Conservation (phyloP, 2,329 filamentous ascomycete genomes). For the Tolypocladium cylindrosporum region DNA sequence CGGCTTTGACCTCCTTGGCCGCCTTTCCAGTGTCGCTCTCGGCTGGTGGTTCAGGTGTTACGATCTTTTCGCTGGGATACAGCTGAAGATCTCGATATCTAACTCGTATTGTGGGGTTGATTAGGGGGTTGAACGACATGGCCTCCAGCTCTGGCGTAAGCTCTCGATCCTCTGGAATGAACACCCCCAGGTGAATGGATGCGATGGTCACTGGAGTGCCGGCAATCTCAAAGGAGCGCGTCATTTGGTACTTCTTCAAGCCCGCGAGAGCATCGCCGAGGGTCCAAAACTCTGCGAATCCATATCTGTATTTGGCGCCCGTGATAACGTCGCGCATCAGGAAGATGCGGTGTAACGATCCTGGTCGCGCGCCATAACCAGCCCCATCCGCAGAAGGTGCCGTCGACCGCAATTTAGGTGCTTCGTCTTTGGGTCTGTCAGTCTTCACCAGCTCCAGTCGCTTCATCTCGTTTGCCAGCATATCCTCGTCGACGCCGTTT, state of each 20-base stretch:
- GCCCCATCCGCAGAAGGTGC: conserved; percentile 43
- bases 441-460: conserved; percentile 60
- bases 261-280: conserved; percentile 68
- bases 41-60: conserved; percentile 41
- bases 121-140: conserved; percentile 61
- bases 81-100: conserved; percentile 70
- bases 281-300: conserved; percentile 74
- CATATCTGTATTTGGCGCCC: conserved; percentile 69
- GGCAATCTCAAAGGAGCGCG: conserved; percentile 68
- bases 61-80: conserved; percentile 55
- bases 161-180: conserved; percentile 60
- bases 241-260: conserved; percentile 59
- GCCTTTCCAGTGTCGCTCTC: conserved; percentile 16
- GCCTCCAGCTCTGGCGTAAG: conserved; percentile 42
- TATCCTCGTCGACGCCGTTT: conserved; percentile 58
- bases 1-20: conserved; percentile 14
- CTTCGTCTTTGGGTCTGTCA: conserved; percentile 31
- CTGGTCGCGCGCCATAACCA: conserved; percentile 60
- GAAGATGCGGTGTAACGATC: conserved; percentile 67
- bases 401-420: conserved; percentile 48
- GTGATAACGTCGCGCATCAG: conserved; percentile 63
- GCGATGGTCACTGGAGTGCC: conserved; percentile 61
- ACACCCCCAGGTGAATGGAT: conserved; percentile 78
- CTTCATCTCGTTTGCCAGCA: conserved; percentile 62
- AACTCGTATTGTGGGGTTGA: conserved; percentile 56